Base-by-base conservation (phyloP, 129 eudicot species). In the Arctium minus region DNA sequence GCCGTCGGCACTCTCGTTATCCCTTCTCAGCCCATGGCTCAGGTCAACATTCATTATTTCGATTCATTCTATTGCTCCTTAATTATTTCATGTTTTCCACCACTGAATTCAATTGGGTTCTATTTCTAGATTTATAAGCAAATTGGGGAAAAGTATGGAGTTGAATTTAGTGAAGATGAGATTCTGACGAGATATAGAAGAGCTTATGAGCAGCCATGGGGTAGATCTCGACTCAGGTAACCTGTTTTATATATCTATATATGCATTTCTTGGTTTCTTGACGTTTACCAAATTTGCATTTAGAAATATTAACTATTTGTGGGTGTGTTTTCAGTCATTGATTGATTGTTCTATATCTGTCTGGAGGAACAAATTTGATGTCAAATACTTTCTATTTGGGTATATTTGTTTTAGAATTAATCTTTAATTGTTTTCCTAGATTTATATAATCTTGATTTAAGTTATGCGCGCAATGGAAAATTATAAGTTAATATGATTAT, bases 191-290 rank as follows among this genome's bases (percentile, higher is more conserved):
- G 98, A 86, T 96, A 90, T 71, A 90, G 99, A 72, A 80, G 89
- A 86, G 99, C 99, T 80, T 96, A 96, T 83, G 98, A 85, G 88
- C 97, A 93, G 79, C 99, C 99, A 27, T 96, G 99, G 99, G 97
- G 92, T 5, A 79, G 92, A 92, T 96, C 99, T 82, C 89, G 98
- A 37, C 93, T 96, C 88, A 93, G 99, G 99, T 96, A 35, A 88
- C 35, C 31, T 44, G 32, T 53, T 84, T 9, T 29, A 29, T 27
- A 8, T 15, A 40, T 3, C 0, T 17, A 53, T 53, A 6, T 68
- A 30, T 7, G 53, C 76, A 48, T 15, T 81, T 73, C 40, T 22
- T 30, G 76, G 27, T 3, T 11, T 62, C 10, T 39, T 50, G 35
- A 10, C 33, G 5, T 35, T 15, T 0, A 29, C 2, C 62, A 9